Evolutionary conservation across 192 early-diverging fungal species (phyloP).

Genomic region (Coemansia sp.): DNA sequence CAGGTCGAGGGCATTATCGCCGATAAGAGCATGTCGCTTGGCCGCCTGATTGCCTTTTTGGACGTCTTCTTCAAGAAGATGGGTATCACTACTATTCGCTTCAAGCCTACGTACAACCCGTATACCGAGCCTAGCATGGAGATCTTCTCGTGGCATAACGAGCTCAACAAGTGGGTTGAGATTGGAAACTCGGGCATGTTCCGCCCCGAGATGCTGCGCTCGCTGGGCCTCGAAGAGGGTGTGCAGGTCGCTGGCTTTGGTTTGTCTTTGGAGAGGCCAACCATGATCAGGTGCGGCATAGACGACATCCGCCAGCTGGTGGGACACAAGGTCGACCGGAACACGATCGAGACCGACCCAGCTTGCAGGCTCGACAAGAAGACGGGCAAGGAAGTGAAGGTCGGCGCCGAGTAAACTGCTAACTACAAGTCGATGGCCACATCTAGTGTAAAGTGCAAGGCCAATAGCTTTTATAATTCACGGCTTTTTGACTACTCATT

Average conservation of each 20-base stretch:
- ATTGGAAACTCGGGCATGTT: constrained; percentile 99
- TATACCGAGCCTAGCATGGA: constrained; percentile 99
- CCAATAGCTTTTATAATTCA: not conserved
- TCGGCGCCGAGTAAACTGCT: not conserved
- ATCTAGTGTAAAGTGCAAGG: not conserved
- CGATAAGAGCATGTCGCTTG: constrained; percentile 90
- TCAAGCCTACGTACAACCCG: constrained; percentile 99
- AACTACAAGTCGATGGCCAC: constrained; percentile 1
- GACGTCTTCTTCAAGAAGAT: constrained; percentile 97
- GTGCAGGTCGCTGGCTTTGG: constrained; percentile 98
- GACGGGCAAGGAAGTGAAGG: constrained; percentile 40
- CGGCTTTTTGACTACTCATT: not conserved
- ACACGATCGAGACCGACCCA: constrained; percentile 85
- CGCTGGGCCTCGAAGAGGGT: constrained; percentile 92
- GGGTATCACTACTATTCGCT: constrained; percentile 87
- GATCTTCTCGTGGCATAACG: constrained; percentile 95
- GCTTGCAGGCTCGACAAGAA: constrained; percentile 88
- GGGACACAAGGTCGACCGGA: constrained; percentile 92
- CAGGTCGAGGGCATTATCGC: constrained; percentile 99
- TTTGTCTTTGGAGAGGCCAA: constrained; percentile 92
- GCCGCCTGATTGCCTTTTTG: constrained; percentile 95
- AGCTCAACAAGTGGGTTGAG: constrained; percentile 88
- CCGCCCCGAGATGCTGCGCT: constrained; percentile 97
- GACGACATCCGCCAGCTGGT: constrained; percentile 92
- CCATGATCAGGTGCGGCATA: constrained; percentile 97